These are phyloP conservation scores for Ulvella scutata DNA, from an alignment of 139 green algal species.

Conservation along the genomic window DNA sequence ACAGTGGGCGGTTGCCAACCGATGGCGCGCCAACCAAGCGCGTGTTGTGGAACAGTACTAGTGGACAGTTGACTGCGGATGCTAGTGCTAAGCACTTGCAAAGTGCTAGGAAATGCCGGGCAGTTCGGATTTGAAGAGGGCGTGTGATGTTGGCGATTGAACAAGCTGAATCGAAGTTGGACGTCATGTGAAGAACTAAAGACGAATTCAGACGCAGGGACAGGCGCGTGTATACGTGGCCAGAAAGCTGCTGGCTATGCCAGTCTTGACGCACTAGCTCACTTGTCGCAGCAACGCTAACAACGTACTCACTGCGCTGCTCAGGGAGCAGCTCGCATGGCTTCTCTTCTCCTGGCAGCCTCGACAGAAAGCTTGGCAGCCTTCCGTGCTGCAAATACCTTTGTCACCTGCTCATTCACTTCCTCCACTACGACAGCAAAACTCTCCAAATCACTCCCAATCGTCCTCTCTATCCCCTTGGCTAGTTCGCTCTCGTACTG, in stretches of 20 bases:
- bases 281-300: not conserved
- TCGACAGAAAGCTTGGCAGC: not conserved
- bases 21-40: too few relatives aligned
- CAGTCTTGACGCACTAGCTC: not conserved
- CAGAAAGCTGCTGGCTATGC: not conserved
- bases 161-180: not conserved
- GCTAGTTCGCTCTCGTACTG: constrained; percentile 72
- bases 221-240: too few relatives aligned
- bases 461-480: constrained; percentile 30
- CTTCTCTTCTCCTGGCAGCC: not conserved
- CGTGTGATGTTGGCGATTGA: not conserved
- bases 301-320: not conserved
- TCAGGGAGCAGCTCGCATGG: not conserved
- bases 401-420: constrained; percentile 67
- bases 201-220: not conserved
- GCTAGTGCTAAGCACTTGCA: too few relatives aligned
- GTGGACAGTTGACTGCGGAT: too few relatives aligned
- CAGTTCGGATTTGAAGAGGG: too few relatives aligned
- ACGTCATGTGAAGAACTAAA: not conserved
- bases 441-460: constrained; percentile 39
- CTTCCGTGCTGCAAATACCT: constrained; percentile 11
- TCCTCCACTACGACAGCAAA: constrained; percentile 41
- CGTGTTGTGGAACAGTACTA: too few relatives aligned
- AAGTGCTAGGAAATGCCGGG: too few relatives aligned
- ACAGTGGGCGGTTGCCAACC: too few relatives aligned